Percentiles rank a stretch among this genome's conserved stretches.
Evolutionary conservation across 768 basidiomycete genomes (phyloP).

Genomic region (Leccinum pellstonianum): DNA sequence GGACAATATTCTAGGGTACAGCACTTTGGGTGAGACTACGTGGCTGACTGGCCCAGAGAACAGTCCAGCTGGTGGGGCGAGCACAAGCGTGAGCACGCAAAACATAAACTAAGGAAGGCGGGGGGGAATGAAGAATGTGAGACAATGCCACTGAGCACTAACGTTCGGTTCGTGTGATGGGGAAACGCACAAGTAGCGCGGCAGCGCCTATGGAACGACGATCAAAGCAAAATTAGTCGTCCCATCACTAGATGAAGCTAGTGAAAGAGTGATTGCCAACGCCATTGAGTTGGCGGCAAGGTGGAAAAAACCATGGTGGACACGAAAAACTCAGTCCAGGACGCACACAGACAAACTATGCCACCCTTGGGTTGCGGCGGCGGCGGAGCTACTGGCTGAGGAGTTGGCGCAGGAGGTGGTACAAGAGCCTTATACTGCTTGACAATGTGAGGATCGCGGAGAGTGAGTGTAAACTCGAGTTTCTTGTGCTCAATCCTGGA

Average conservation of each 20-base stretch:
- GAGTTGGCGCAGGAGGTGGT: constrained; percentile 39
- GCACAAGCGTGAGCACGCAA: not conserved
- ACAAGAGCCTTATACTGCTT: constrained; percentile 5
- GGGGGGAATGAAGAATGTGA: constrained; percentile 70
- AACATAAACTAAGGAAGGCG: not conserved
- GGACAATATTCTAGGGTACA: constrained; percentile 69
- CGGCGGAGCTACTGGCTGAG: too few species aligned
- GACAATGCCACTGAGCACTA: constrained; percentile 71
- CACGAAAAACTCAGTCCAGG: not conserved
- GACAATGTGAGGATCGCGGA: too few species aligned
- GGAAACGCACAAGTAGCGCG: constrained; percentile 50
- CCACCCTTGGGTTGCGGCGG: constrained; percentile 16
- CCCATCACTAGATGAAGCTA: not conserved
- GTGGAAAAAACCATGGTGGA: constrained; percentile 66
- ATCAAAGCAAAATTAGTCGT: constrained; percentile 9
- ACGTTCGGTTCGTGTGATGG: constrained; percentile 57
- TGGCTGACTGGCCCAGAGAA: constrained; percentile 82
- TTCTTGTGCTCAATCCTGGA: too few species aligned
- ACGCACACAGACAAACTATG: not conserved
- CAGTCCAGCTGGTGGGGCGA: constrained; percentile 56
- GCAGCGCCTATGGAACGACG: constrained; percentile 56
- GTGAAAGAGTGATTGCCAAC: constrained; percentile 49
- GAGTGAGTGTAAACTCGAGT: too few species aligned
- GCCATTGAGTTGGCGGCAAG: constrained; percentile 77
- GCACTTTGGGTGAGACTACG: constrained; percentile 59